phyloP scores from a whole-genome alignment of 2,329 filamentous ascomycete genomes.

The Aspergillus unguis region DNA sequence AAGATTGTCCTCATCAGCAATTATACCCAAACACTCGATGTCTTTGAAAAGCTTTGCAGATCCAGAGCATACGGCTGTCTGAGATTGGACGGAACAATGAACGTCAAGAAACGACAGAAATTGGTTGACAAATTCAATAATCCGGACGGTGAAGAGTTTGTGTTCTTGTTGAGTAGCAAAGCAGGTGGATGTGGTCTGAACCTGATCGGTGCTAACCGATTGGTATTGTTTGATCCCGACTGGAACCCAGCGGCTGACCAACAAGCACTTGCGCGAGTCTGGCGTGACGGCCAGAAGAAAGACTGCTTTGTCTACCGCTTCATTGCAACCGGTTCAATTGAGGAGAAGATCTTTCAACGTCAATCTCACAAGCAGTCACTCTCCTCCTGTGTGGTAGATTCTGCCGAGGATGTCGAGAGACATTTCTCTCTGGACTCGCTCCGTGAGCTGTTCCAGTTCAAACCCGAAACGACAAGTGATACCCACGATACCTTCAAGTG shows the following conservation, averaged over 20 bases:
- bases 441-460: slow-evolving; percentile 91
- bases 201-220: slow-evolving; percentile 86
- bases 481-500: slow-evolving; percentile 99
- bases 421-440: slow-evolving; percentile 92
- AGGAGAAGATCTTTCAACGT: slow-evolving; percentile 98
- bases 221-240: slow-evolving; percentile 93
- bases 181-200: slow-evolving; percentile 96
- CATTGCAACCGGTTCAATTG: slow-evolving; percentile 94
- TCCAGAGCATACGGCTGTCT: slow-evolving; percentile 78
- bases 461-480: slow-evolving; percentile 77
- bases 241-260: slow-evolving; percentile 99
- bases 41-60: slow-evolving; percentile 89
- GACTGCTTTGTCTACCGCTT: slow-evolving; percentile 99
- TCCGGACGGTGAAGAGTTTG: slow-evolving; percentile 81
- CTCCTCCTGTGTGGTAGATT: slow-evolving; percentile 94
- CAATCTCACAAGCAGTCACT: slow-evolving; percentile 97
- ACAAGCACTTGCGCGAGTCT: slow-evolving; percentile 93
- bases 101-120: slow-evolving; percentile 93
- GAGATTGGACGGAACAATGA: slow-evolving; percentile 95
- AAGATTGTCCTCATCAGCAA: slow-evolving; percentile 99
- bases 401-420: slow-evolving; percentile 91
- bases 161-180: slow-evolving; percentile 95
- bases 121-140: slow-evolving; percentile 98
- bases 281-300: slow-evolving; percentile 98
- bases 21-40: slow-evolving; percentile 91